Conservation (phyloP, 2,329 filamentous ascomycete species). For the Botrytis hyacinthi region DNA sequence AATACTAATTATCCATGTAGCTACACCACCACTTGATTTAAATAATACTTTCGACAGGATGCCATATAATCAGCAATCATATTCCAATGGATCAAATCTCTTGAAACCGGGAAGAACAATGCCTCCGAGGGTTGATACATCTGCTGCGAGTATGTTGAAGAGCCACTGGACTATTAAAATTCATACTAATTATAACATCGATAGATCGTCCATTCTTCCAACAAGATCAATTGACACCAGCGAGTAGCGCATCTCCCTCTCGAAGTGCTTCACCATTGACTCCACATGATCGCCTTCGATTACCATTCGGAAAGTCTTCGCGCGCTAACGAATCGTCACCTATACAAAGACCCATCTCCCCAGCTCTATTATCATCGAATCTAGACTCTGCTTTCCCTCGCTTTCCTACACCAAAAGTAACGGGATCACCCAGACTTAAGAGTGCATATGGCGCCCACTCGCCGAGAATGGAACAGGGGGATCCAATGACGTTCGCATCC, state of each 20-base stretch:
- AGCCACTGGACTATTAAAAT: neutral
- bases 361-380: conserved; percentile 44
- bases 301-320: conserved; percentile 40
- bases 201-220: conserved; percentile 55
- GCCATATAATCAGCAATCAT: conserved; percentile 29
- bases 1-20: conserved; percentile 27
- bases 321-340: conserved; percentile 43
- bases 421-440: conserved; percentile 18
- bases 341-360: conserved; percentile 42
- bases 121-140: conserved; percentile 51
- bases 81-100: conserved; percentile 30
- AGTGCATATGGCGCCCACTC: conserved; percentile 25
- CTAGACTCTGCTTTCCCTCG: conserved; percentile 54
- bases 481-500: conserved; percentile 43
- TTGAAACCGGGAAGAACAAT: conserved; percentile 43
- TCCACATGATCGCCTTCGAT: conserved; percentile 47
- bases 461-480: conserved; percentile 36
- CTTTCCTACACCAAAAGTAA: conserved; percentile 47
- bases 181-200: conserved; percentile 16
- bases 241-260: conserved; percentile 56
- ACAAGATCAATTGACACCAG: conserved; percentile 60
- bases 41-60: conserved; percentile 30
- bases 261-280: conserved; percentile 63
- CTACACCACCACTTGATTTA: conserved; percentile 37
- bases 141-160: conserved; percentile 49